These are phyloP conservation scores for Citrus sp. DNA, from an alignment of 345 rosid species.

Conservation along the genomic window DNA sequence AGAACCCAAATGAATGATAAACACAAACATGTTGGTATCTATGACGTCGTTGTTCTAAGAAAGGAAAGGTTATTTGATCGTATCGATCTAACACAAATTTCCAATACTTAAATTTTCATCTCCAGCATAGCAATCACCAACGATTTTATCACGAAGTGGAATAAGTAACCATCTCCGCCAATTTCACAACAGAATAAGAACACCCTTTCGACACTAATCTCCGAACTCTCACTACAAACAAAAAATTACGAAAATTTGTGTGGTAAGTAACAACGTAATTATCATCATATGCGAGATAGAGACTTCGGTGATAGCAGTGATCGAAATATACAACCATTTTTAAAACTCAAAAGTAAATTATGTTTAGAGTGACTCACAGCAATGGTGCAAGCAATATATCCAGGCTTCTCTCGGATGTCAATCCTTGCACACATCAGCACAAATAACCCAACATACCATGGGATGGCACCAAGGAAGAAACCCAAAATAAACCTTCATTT, in stretches of 20 bases:
- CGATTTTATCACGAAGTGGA: neutral
- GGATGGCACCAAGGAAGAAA: constrained; percentile 81
- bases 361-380: constrained; percentile 47
- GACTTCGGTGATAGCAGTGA: neutral
- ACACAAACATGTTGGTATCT: neutral
- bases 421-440: constrained; percentile 60
- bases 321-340: neutral
- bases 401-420: constrained; percentile 85
- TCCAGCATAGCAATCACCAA: neutral
- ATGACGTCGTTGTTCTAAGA: no score
- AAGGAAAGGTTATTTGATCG: no score
- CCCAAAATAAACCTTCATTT: constrained; percentile 72
- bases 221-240: neutral
- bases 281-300: neutral
- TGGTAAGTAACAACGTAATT: neutral
- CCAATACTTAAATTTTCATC: neutral
- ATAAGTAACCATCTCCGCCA: neutral
- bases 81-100: neutral
- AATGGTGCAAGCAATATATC: constrained; percentile 82
- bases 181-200: neutral
- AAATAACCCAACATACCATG: constrained; percentile 78
- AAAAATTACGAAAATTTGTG: neutral
- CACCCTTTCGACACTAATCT: neutral
- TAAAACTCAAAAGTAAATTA: neutral
- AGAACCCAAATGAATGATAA: neutral